A percentile compares a stretch with the other conserved stretches of the same genome.
Conservation (phyloP, 2,329 filamentous ascomycete genomes). For the Xylariaceae sp. region DNA sequence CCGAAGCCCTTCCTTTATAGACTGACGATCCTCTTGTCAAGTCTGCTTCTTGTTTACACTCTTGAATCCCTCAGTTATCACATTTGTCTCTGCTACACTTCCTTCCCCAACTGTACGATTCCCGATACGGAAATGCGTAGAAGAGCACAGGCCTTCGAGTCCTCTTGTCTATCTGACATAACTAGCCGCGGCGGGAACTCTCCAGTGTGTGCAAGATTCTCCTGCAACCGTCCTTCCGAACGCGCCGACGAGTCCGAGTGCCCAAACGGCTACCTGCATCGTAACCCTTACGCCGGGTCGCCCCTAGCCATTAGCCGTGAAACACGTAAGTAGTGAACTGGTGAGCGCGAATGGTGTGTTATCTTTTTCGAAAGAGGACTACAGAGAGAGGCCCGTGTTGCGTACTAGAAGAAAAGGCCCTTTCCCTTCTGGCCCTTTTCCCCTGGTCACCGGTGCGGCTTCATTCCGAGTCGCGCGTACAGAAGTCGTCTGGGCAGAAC, state of each 20-base stretch:
- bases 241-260: slow-evolving; percentile 9
- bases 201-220: slow-evolving; percentile 2
- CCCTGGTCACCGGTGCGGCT: not conserved
- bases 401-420: too few relatives aligned
- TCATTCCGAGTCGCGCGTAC: not conserved
- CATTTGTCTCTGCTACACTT: not conserved
- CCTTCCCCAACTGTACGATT: not conserved
- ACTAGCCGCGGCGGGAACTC: not conserved
- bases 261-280: slow-evolving; percentile 17
- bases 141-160: not conserved
- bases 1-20: not conserved
- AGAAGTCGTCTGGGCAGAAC: not conserved
- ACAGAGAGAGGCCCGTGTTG: not conserved
- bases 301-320: slow-evolving; percentile 7
- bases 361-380: not conserved
- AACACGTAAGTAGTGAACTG: slow-evolving; percentile 6
- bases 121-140: not conserved
- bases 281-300: slow-evolving; percentile 8
- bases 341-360: too few relatives aligned
- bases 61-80: not conserved
- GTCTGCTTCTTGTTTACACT: not conserved
- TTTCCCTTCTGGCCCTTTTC: not conserved
- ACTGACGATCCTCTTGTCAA: not conserved
- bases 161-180: slow-evolving; percentile 2
- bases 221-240: slow-evolving; percentile 7